Evolutionary conservation across 2,329 filamentous ascomycete genomes (phyloP).

Genomic region (Beauveria varroae): DNA sequence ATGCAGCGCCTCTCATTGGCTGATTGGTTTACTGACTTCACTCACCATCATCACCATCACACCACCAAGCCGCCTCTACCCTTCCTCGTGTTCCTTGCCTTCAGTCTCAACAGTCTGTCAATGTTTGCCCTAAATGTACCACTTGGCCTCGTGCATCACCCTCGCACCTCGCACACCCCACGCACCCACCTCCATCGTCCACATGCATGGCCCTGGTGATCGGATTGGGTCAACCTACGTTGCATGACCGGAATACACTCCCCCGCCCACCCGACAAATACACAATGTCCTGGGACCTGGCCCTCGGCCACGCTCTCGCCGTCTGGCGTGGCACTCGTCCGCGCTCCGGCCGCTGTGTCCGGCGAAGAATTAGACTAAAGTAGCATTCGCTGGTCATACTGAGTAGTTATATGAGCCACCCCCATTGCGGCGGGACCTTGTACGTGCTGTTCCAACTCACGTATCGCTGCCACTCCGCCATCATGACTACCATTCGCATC

Average conservation of each 20-base stretch:
- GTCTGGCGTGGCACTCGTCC: neutral
- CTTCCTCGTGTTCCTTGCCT: no score
- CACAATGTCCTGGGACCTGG: no score
- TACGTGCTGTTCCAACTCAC: neutral
- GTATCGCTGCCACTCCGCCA: neutral
- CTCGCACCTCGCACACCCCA: neutral
- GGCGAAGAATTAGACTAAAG: neutral
- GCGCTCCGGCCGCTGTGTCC: neutral
- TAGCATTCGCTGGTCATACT: neutral
- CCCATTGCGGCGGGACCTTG: neutral
- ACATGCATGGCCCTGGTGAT: slow-evolving; percentile 8
- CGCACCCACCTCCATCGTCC: neutral
- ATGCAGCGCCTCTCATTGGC: no score
- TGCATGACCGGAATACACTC: neutral
- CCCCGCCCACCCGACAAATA: neutral
- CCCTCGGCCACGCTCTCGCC: neutral
- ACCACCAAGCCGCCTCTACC: no score
- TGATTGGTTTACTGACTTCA: no score
- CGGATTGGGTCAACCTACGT: slow-evolving; percentile 1
- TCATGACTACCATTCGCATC: slow-evolving; percentile 8
- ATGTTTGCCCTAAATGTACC: no score
- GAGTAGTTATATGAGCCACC: neutral
- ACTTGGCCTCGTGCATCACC: no score
- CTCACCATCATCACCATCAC: no score
- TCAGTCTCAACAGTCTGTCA: no score